These are phyloP conservation scores for Colletotrichum costaricense DNA, from an alignment of 2,329 filamentous ascomycete species.

Conservation along the genomic window DNA sequence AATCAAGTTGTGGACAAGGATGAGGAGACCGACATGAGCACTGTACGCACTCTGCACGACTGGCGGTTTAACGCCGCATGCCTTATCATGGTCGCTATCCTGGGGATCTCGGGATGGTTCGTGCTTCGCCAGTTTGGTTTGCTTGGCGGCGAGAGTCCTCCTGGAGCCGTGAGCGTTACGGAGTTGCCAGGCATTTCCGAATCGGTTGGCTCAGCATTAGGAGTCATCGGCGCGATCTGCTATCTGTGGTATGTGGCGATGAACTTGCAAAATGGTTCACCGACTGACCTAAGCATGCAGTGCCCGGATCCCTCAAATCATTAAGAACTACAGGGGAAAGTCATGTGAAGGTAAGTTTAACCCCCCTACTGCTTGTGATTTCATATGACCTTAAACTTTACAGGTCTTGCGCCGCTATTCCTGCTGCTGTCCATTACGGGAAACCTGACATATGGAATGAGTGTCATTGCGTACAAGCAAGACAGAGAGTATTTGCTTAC, in stretches of 20 bases:
- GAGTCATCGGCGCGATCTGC: conserved; percentile 17
- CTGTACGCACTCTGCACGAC: not conserved
- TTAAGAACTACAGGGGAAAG: conserved; percentile 18
- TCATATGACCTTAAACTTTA: not conserved
- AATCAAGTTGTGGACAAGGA: not conserved
- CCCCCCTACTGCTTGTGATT: accelerated
- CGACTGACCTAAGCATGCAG: not conserved
- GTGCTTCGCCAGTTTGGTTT: not conserved
- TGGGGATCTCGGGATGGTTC: conserved; percentile 5
- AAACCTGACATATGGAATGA: conserved; percentile 22
- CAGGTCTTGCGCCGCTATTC: conserved; percentile 19
- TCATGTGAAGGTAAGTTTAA: conserved; percentile 14
- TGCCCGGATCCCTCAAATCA: conserved; percentile 21
- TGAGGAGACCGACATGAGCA: not conserved
- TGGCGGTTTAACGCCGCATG: conserved; percentile 23
- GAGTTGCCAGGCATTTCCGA: not conserved
- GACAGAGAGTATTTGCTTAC: conserved; percentile 18
- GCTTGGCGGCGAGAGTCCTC: not conserved
- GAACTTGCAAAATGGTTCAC: too few species aligned
- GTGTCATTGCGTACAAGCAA: conserved; percentile 25
- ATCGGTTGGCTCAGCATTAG: conserved; percentile 8
- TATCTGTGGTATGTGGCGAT: conserved; percentile 2
- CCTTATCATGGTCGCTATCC: not conserved
- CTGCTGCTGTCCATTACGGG: conserved; percentile 15
- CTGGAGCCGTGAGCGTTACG: not conserved